Base-by-base conservation (phyloP, 768 basidiomycete species). In the Leccinum arenicola region DNA sequence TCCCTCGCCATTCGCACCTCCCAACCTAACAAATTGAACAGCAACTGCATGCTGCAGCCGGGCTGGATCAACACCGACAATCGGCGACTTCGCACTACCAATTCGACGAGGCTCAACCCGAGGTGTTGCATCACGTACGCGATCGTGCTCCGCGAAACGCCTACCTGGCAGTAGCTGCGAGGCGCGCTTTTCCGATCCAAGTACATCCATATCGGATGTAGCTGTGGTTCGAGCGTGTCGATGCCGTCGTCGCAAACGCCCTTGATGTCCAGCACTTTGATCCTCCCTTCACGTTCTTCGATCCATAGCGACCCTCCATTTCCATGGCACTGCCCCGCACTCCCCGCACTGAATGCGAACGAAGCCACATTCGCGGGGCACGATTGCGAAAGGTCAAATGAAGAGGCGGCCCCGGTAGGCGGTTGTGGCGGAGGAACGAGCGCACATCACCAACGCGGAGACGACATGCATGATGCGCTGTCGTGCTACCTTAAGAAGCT, bases 91-190 rank as follows among this genome's bases (percentile, higher is more conserved):
- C 96, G 86, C 40, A 95, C 94, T 61, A 97, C 84, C 64, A 97
- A 80, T 68, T 95, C 93, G 57, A 95, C 91, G 63, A 98, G 85
- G 43, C 91, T 87, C 50, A 95, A 77, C 25, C 80, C 77, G 23
- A 93, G 84, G 68, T 96, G 86, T 71, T 95, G 92, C 95, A 98
- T 98, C 69, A 97, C 90, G 74, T 98, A 98, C 17, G 95, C 95
- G 68, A 98, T 98, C 61, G 91, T 95, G 68, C 90, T 93, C 61
- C 96, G 78, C 49, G 89, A 92, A 47, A 98, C 96, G n/a, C 96
- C 96, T 17, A 98, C 96, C 19, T 94, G 83, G 73, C 96, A 98
- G 74, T 54, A 98, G 80, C 95, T 52, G 86, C 82, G 38, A 76
- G 73, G 43, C 93, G 78, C 47, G 94, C 96, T 52, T 83, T 80